These are phyloP conservation scores for Talaromyces thailandensis DNA, from an alignment of 495 filamentous ascomycete species.

Conservation along the genomic window DNA sequence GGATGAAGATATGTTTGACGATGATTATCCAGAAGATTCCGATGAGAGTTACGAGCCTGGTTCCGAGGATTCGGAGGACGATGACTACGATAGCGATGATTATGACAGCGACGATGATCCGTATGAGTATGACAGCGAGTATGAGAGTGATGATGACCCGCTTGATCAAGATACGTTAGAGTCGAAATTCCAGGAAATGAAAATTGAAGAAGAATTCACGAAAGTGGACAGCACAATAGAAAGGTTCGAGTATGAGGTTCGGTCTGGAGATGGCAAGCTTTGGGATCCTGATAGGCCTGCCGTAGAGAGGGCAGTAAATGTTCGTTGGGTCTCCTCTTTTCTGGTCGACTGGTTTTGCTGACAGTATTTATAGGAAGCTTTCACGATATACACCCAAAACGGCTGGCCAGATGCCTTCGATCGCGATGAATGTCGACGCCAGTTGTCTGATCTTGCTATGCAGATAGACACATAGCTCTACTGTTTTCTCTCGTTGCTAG, in stretches of 20 bases:
- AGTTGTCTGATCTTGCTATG: background rate
- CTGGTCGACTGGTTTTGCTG: background rate
- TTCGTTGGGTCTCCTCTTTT: background rate
- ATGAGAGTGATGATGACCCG: background rate
- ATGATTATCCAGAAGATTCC: background rate
- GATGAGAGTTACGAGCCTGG: constrained; percentile 4
- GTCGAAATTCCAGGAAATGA: background rate
- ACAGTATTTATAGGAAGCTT: background rate
- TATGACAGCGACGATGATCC: background rate
- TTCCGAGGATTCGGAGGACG: constrained; percentile 3
- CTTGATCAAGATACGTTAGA: background rate
- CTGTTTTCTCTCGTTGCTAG: background rate
- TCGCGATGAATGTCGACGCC: background rate
- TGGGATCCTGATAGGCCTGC: background rate
- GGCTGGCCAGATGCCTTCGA: constrained; percentile 4
- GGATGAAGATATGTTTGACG: background rate
- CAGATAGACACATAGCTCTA: background rate
- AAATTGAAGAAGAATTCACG: background rate
- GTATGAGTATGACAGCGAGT: constrained; percentile 5
- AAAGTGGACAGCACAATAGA: background rate
- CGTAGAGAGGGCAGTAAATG: background rate
- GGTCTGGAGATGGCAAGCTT: background rate
- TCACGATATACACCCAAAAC: background rate
- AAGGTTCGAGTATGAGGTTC: background rate
- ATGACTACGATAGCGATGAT: background rate